Evolutionary conservation across 139 green algal species (phyloP), one percentile per base, ranked within the genome.

Genomic region (Chlamydomonas incerta): DNA sequence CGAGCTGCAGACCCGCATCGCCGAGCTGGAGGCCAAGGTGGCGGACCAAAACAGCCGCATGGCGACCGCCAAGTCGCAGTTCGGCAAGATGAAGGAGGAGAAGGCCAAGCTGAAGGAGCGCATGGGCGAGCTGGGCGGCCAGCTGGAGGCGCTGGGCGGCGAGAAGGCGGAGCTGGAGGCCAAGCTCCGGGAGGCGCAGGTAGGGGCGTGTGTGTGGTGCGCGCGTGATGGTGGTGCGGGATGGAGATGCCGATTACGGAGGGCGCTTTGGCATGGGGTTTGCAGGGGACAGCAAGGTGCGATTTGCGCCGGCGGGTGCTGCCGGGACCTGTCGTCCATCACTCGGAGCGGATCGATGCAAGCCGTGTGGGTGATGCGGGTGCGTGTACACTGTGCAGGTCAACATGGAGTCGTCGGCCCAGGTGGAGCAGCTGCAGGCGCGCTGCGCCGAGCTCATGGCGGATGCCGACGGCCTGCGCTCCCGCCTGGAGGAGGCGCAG

Each of bases 41-140:
- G 63, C 62, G 63, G 77, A 83, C 0, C 77, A 83, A 63, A 47
- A 31, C 11, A 60, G 47, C 46, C 77, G 77, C 77, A 83, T 83
- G 77, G 77, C 77, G 20, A 31, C 41, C 8, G 77, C 77, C n/a
- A 83, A 83, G 63, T 31, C 28, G 29, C 63, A 74, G 77, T 83
- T 74, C 15, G 77, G 77, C 63, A 83, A 83, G 63, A 83, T 83
- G 63, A 83, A 83, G 77, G 77, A 83, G 46, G 77, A 83, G 77
- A 74, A 74, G 63, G 46, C 63, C 41, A 63, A 33, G 77, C 77
- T 83, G 10, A 68, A 85, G 80, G 80, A 68, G 52, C n/a, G 65
- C 2, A 50, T 70, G 66, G 24, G 50, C 26, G 65, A 76, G 50
- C 67, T 85, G 50, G 23, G 46, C 11, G 80, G 28, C 3, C 50